Base-by-base conservation (phyloP, 169 alveolate genomes). In the Cryptosporidium parvum region DNA sequence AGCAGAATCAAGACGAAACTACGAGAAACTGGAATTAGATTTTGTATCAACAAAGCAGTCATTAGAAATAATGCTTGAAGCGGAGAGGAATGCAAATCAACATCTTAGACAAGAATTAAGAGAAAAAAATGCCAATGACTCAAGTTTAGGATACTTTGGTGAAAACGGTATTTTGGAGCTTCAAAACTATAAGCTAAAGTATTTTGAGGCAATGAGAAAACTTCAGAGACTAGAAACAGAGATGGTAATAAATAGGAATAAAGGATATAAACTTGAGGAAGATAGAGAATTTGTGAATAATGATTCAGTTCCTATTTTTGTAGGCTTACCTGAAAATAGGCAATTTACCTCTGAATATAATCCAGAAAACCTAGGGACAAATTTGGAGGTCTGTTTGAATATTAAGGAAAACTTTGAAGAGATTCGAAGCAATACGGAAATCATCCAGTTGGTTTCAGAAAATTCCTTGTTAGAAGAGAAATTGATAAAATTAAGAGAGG, bases 171-270 rank as follows among this genome's bases (percentile, higher is more conserved):
- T 59, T 18, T 23, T 52, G 33, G 86, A 75, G 56, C 89, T 59
- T n/a, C 72, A 80, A 65, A 65, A 33, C 68, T 80, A 80, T 18
- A 80, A 62, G 70, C 52, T 45, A 3, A 80, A 80, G 56, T 80
- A 80, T 80, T 62, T 62, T 42, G 89, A 80, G 37, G 89, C 80
- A 12, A 67, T 80, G 56, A 80, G 53, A 7, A 80, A 51, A 23
- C 35, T 80, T 2, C 89, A 80, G 16, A 61, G 53, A 80, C 31
- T 80, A 29, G 89, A 80, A 62, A 62, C 75, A 2, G 89, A 80
- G 70, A 37, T 61, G 31, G 68, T 80, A 12, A 14, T 73, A 42
- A 65, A n/a, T 23, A 56, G 18, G 23, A 26, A 21, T 14, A 70
- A 48, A 29, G 58, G 33, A 1, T 69, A 69, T 26, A 31, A 26